phyloP scores from a whole-genome alignment of 768 basidiomycete genomes.

The Mycena haematopus region DNA sequence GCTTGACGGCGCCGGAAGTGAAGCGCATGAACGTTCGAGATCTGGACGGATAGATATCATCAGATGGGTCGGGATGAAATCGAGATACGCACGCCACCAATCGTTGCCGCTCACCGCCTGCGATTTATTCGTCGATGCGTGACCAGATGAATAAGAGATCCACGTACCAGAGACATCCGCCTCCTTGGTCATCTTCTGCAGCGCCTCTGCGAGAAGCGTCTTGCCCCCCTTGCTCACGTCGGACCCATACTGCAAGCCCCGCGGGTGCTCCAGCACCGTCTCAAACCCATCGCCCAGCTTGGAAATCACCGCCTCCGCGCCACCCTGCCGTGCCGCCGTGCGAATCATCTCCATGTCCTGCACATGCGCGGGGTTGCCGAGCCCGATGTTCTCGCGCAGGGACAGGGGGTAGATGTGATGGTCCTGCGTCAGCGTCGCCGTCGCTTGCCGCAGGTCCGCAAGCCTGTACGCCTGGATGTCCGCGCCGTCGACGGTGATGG shows the following conservation, averaged over 20 bases:
- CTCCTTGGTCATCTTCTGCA: slow-evolving; percentile 41
- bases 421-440: slow-evolving; percentile 51
- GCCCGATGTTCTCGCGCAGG: slow-evolving; percentile 47
- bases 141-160: slow-evolving; percentile 26
- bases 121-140: slow-evolving; percentile 40
- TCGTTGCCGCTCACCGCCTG: slow-evolving; percentile 56
- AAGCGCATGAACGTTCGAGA: slow-evolving; percentile 60
- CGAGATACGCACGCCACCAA: slow-evolving; percentile 51
- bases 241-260: slow-evolving; percentile 8
- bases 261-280: slow-evolving; percentile 25
- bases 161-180: slow-evolving; percentile 32
- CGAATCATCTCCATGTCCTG: slow-evolving; percentile 22
- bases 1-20: slow-evolving; percentile 46
- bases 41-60: slow-evolving; percentile 34
- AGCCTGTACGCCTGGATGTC: slow-evolving; percentile 38
- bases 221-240: slow-evolving; percentile 23
- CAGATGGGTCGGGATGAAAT: not conserved
- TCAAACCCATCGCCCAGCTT: slow-evolving; percentile 23
- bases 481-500: slow-evolving; percentile 46
- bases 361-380: slow-evolving; percentile 38
- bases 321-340: slow-evolving; percentile 38
- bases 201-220: slow-evolving; percentile 32
- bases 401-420: slow-evolving; percentile 45
- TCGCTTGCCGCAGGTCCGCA: slow-evolving; percentile 42
- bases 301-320: slow-evolving; percentile 30